These are phyloP conservation scores for Phytophthora boehmeriae DNA, from an alignment of 352 stramenopile genomes.

Conservation along the genomic window DNA sequence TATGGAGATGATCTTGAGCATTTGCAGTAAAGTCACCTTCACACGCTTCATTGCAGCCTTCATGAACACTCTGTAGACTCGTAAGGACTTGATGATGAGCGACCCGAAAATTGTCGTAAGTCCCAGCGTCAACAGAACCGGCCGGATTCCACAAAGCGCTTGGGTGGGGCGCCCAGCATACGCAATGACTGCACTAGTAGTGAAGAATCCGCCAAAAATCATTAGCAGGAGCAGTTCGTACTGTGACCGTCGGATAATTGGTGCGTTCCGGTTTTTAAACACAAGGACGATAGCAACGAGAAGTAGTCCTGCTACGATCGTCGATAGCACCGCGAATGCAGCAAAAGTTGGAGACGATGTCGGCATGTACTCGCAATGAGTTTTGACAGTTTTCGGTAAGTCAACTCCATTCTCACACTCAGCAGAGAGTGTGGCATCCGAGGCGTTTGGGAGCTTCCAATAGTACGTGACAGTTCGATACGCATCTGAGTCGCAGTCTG, in stretches of 20 bases:
- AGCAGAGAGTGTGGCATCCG: conserved; percentile 14
- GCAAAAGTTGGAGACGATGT: conserved; percentile 16
- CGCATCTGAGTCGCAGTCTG: conserved; percentile 20
- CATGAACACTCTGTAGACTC: conserved; percentile 46
- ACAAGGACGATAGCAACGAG: conserved; percentile 16
- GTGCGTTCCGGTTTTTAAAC: conserved; percentile 17
- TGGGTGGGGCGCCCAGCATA: conserved; percentile 42
- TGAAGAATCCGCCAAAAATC: conserved; percentile 46
- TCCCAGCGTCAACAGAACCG: conserved; percentile 22
- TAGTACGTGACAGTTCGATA: conserved; percentile 21
- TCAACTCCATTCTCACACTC: conserved; percentile 31
- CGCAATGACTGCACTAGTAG: conserved; percentile 29
- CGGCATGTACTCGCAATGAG: conserved; percentile 40
- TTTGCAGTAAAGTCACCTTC: not conserved
- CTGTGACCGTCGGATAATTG: conserved; percentile 60
- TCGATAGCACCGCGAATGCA: conserved; percentile 13
- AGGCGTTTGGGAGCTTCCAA: conserved; percentile 33
- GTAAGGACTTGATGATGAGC: conserved; percentile 41
- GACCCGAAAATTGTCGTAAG: conserved; percentile 50
- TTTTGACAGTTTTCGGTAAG: conserved; percentile 13
- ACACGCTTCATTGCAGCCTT: conserved; percentile 34
- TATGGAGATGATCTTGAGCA: conserved; percentile 6
- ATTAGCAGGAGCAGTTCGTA: conserved; percentile 43
- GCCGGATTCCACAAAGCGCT: conserved; percentile 27
- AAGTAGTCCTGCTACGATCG: conserved; percentile 16